Base-by-base conservation (phyloP, 139 green algal species). In the Volvox reticuliferus region DNA sequence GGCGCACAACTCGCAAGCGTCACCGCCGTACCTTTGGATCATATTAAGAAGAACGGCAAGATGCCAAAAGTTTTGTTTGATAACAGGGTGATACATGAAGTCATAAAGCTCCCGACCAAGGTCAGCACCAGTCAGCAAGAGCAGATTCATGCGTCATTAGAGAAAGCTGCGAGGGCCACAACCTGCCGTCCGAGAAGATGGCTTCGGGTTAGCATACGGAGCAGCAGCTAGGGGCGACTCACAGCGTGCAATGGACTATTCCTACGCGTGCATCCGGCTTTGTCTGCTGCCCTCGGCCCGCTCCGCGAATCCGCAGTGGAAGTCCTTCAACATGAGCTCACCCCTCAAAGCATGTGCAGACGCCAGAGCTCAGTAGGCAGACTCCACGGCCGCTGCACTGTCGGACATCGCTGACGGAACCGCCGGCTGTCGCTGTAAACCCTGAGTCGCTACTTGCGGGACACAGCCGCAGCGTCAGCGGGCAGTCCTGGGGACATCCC, bases 261-360 rank as follows among this genome's bases (percentile, higher is more conserved):
- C 44, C 5, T 55, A 9, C 9, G 9, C 9, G 9, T 55, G 44
- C 44, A 14, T 55, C 44, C 5, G 9, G 44, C 44, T 55, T 55
- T 55, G 44, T 55, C 44, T 9, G 44, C 44, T 14, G 44, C 44
- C 44, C 9, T 5, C 44, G 5, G 44, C 44, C 5, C 9, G 5
- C 9, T 55, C 5, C 44, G 5, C 44, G 44, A 55, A 5, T 55
- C 44, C 44, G 5, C 44, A 55, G 44, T 55, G 44, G 5, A 55
- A 55, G 44, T 9, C 9, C 44, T 55, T 5, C 44, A 9, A 55
- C 9, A 55, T 9, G 9, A 55, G 36, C 86, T 89, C 71, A 94
- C 93, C 93, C 93, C n/a, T 77, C 32, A 24, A 92, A 93, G 88
- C 93, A 95, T 2, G 88, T 55, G 88, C 93, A 95, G 2, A 68